Evolutionary conservation across 371 early-diverging fungal species (phyloP), one percentile per base, ranked within the genome.

Genomic region (Mucor circinelloides): DNA sequence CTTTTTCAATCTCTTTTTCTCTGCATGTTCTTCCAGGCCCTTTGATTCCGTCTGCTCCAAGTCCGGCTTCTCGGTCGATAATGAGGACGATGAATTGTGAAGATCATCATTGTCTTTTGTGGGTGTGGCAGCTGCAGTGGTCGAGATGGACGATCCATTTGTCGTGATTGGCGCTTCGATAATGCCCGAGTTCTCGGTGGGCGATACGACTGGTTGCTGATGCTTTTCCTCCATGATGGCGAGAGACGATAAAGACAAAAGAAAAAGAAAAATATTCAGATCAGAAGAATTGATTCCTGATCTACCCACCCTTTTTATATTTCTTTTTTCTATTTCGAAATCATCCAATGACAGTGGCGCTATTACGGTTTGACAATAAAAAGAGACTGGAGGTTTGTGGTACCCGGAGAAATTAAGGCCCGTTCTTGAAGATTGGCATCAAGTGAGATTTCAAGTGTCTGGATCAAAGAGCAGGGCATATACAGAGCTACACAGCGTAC

Each of bases 41-140:
- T 44, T 25, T 10, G 23, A 34, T 1, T 23, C 38, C 0, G 0
- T 60, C 6, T 60, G 8, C 19, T 27, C 10, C 17, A n/a, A 12
- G 30, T 63, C 54, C 40, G 63, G 17, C 38, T 63, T 54, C 28
- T 63, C 63, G 28, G 55, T 36, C 34, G 54, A 54, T 21, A 32
- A 3, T 19, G 50, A 34, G 0, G 62, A 50, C 1, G 62, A 31
- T 10, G 52, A 52, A 6, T 52, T 8, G 2, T 52, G 15, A 12
- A 52, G 15, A 52, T 52, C 21, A 13, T 27, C 27, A 27, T 23
- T 48, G 48, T 23, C 48, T 17, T 44, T 19, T 13, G 27, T 12
- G 5, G 36, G 13, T 28, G 60, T 6, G 40, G 40, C 50, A 2
- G 21, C 32, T 34, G 48, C 25, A 21, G 32, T 50, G 17, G 48